Conservation (phyloP, 2,329 filamentous ascomycete genomes). For the Coniochaeta sp. region DNA sequence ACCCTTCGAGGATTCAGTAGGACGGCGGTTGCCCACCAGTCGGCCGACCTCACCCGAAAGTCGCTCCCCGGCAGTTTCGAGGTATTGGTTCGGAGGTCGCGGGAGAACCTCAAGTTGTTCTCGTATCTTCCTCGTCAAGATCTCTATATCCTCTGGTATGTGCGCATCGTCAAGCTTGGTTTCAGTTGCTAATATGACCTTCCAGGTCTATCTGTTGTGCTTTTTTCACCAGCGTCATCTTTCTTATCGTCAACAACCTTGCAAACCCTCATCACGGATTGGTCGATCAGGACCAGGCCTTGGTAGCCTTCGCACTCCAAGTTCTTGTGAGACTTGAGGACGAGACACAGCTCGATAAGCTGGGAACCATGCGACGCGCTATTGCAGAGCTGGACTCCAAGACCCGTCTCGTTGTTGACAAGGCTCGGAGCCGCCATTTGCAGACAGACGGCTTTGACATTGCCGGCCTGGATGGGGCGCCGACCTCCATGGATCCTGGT, state of each 20-base stretch:
- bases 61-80: neutral
- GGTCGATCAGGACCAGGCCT: conserved; percentile 19
- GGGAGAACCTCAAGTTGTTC: neutral
- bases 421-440: neutral
- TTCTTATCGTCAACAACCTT: conserved; percentile 24
- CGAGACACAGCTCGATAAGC: neutral
- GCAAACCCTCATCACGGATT: conserved; percentile 18
- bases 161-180: conserved; percentile 23
- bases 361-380: neutral
- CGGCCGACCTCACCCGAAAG: neutral
- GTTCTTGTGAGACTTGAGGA: conserved; percentile 17
- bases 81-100: neutral
- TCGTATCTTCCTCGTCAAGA: neutral
- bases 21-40: neutral
- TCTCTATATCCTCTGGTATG: neutral
- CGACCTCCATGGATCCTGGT: neutral
- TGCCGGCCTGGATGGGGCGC: neutral
- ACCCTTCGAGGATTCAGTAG: neutral
- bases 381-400: neutral
- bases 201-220: conserved; percentile 24
- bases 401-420: neutral
- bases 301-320: conserved; percentile 18
- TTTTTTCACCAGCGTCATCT: conserved; percentile 24
- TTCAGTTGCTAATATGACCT: conserved; percentile 11
- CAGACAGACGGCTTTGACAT: neutral